Evolutionary conservation across 257 asterid species (phyloP).

Genomic region (Mitragyna speciosa): DNA sequence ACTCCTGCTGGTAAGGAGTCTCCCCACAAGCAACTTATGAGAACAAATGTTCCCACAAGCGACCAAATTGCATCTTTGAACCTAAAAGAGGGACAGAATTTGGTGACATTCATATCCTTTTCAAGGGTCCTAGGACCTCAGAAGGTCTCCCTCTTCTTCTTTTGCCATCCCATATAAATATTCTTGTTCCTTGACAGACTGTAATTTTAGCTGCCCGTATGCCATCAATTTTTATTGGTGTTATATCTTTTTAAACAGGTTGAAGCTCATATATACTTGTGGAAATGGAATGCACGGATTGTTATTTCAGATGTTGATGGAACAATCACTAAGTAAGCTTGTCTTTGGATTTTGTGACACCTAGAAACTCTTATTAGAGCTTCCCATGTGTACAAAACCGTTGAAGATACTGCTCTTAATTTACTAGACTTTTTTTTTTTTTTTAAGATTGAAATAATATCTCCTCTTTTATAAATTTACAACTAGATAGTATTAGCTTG

Average conservation of each 20-base stretch:
- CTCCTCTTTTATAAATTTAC: background rate
- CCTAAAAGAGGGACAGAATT: conserved; percentile 91
- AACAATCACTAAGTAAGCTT: conserved; percentile 88
- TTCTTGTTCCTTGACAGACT: background rate
- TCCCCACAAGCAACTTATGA: conserved; percentile 75
- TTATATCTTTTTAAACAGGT: conserved; percentile 51
- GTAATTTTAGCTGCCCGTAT: background rate
- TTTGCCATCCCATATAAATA: background rate
- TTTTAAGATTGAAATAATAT: background rate
- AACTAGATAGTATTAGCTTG: background rate
- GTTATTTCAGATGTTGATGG: conserved; percentile 99
- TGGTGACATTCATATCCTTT: conserved; percentile 76
- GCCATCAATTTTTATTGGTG: background rate
- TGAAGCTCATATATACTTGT: conserved; percentile 98
- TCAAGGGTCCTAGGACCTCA: conserved; percentile 93
- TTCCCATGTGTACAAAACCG: background rate
- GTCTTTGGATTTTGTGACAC: background rate
- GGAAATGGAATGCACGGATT: conserved; percentile 97
- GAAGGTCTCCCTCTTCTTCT: conserved; percentile 53
- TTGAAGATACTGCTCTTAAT: background rate
- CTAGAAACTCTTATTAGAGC: conserved; percentile 1
- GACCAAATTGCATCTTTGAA: conserved; percentile 86
- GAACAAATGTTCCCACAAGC: conserved; percentile 92
- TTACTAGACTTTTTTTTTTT: background rate
- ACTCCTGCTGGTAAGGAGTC: conserved; percentile 43